Evolutionary conservation across 2,329 filamentous ascomycete species (phyloP), one percentile per base, ranked within the genome.

Genomic region (Beauveria rudraprayagi): DNA sequence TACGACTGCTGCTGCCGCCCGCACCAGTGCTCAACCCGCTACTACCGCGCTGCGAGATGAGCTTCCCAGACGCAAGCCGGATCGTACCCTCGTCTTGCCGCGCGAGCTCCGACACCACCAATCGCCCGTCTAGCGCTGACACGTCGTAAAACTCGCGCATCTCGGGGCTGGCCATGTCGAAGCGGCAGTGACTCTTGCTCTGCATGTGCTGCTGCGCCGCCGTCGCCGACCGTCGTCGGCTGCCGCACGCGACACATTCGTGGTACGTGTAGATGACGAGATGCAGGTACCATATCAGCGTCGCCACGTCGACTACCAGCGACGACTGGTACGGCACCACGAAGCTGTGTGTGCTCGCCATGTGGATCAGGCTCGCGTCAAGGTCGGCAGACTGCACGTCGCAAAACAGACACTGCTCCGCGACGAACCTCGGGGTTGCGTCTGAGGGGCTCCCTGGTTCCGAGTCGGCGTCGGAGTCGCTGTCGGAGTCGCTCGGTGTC

Each of bases 191-290:
- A 0, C 76, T 74, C 52, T 77, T 79, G 8, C 69, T 71, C 0
- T 69, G 64, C 78, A 80, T 81, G 61, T 80, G 80, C 52, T 79
- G 76, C 61, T 78, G 77, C 1, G 75, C 74, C 0, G 75, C 80
- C 58, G 76, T 69, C 0, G 70, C 69, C 1, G 75, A 77, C 1
- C 67, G 66, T 40, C 76, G 72, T 56, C 75, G 68, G 11, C 72
- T 77, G 0, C 77, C 77, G 64, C 80, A 82, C 28, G 74, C 73
- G 51, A 83, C 69, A 62, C 80, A 83, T 66, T 80, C 77, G 41
- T 72, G 71, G 60, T 78, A 80, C 1, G 67, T 72, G 24, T 71
- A 77, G 30, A 82, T 75, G 44, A 82, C 67, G n/a, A 78, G 70
- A 58, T 76, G 73, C 2, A 81, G 68, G 58, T 81, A 80, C 40